phyloP scores from a whole-genome alignment of 192 early-diverging fungal genomes.

The Gonapodya prolifera region DNA sequence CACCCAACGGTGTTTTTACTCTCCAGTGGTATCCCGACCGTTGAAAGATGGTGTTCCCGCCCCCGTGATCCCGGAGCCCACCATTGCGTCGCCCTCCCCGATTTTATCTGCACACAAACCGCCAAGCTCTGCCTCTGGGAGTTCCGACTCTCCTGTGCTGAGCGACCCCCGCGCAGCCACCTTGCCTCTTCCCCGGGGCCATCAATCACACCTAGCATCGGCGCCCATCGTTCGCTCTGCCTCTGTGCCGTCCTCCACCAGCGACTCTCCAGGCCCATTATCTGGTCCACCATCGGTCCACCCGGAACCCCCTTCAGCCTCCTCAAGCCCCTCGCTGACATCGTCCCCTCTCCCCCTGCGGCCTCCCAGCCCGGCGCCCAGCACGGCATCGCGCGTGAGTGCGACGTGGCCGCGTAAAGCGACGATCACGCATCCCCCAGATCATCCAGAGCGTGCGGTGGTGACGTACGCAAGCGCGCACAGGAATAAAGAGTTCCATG shows the following conservation, averaged over 20 bases:
- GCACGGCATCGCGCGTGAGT: neutral
- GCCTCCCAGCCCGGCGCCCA: neutral
- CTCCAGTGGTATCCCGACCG: too few species aligned
- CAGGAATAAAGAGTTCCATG: neutral
- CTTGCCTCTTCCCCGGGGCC: neutral
- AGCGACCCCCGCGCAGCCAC: neutral
- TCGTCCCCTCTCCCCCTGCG: neutral
- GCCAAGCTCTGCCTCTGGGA: neutral
- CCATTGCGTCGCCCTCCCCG: neutral
- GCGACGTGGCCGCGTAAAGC: too few species aligned
- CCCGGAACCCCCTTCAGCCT: neutral
- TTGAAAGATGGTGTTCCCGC: too few species aligned
- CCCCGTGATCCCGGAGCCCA: neutral
- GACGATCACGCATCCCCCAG: neutral
- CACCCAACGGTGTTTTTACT: neutral
- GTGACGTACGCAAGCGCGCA: neutral
- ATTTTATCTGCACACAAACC: neutral
- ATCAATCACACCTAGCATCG: neutral
- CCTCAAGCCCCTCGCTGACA: neutral
- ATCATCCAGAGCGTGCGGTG: neutral
- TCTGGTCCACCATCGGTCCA: neutral
- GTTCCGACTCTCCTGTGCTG: neutral
- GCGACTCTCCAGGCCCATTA: neutral
- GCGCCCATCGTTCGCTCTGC: neutral
- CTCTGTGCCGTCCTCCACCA: neutral